Percentiles rank a stretch among this genome's conserved stretches.
Conservation (phyloP, 306 rosid species). For the Dalbergia oliveri region DNA sequence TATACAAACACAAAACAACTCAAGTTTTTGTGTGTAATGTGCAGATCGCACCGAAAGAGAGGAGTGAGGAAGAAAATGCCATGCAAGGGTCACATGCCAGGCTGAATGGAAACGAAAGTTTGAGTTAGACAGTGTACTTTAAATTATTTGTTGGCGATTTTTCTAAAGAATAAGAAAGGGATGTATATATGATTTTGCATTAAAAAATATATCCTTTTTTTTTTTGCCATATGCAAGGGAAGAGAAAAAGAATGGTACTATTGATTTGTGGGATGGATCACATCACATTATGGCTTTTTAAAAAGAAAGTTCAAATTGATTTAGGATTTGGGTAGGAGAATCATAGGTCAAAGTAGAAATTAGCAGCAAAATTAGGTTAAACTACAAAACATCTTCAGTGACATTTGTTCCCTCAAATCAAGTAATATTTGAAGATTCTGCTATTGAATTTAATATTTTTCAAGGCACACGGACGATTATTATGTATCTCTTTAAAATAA, state of each 20-base stretch:
- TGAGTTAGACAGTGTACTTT: constrained; percentile 11
- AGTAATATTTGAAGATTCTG: too few species aligned
- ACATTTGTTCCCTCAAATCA: not conserved
- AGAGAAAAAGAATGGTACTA: too few species aligned
- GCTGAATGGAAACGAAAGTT: constrained; percentile 25
- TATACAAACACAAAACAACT: too few species aligned
- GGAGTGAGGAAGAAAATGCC: not conserved
- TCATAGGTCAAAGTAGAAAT: not conserved
- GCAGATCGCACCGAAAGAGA: not conserved
- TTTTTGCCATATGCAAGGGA: not conserved
- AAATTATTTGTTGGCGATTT: not conserved
- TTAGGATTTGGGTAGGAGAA: too few species aligned
- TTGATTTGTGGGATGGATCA: constrained; percentile 8
- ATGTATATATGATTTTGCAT: too few species aligned
- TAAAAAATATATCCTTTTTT: too few species aligned
- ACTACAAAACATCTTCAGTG: not conserved
- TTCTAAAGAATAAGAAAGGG: not conserved
- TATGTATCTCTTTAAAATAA: too few species aligned
- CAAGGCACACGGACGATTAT: not conserved
- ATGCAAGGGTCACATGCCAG: constrained; percentile 23
- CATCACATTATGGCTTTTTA: not conserved
- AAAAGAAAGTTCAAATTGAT: too few species aligned
- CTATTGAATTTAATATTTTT: too few species aligned
- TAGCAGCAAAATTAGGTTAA: not conserved
- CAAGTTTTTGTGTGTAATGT: not conserved